Evolutionary conservation across 495 filamentous ascomycete species (phyloP).

Genomic region (Chaetomium tenue): DNA sequence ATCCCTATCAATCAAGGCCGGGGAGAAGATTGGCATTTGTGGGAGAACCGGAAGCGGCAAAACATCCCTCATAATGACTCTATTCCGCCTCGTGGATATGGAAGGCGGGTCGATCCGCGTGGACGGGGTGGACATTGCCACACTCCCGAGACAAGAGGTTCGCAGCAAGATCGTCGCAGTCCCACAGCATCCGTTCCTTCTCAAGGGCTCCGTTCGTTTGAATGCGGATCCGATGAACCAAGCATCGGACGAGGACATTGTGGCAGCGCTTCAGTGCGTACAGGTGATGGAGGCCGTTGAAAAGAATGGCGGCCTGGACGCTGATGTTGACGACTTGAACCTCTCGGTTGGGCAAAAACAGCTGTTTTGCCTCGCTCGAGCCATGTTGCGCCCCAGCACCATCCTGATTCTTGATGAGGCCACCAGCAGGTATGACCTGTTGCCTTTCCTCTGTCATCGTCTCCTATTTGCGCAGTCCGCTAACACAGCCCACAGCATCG

Average conservation of each 20-base stretch:
- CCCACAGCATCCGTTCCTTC: slow-evolving; percentile 47
- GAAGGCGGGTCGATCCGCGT: slow-evolving; percentile 36
- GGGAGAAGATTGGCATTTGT: slow-evolving; percentile 41
- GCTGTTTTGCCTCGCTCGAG: slow-evolving; percentile 61
- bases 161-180: slow-evolving; percentile 44
- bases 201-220: slow-evolving; percentile 46
- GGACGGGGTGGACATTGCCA: slow-evolving; percentile 40
- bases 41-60: slow-evolving; percentile 46
- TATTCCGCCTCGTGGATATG: slow-evolving; percentile 41
- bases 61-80: slow-evolving; percentile 36
- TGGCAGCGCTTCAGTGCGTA: slow-evolving; percentile 38
- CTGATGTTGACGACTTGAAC: slow-evolving; percentile 36
- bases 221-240: slow-evolving; percentile 47
- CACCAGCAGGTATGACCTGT: slow-evolving; percentile 27
- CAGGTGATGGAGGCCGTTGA: slow-evolving; percentile 42
- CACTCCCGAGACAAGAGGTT: slow-evolving; percentile 34
- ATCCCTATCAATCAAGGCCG: slow-evolving; percentile 37
- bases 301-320: slow-evolving; percentile 43
- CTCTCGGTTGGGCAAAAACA: slow-evolving; percentile 55
- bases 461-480: not conserved
- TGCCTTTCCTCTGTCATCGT: not conserved
- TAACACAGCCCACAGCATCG: slow-evolving; percentile 21
- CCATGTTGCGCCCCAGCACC: slow-evolving; percentile 46
- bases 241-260: slow-evolving; percentile 40
- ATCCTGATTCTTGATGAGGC: slow-evolving; percentile 37